phyloP scores from a whole-genome alignment of 1,284 basidiomycete genomes.

The Papiliotrema nemorosa region DNA sequence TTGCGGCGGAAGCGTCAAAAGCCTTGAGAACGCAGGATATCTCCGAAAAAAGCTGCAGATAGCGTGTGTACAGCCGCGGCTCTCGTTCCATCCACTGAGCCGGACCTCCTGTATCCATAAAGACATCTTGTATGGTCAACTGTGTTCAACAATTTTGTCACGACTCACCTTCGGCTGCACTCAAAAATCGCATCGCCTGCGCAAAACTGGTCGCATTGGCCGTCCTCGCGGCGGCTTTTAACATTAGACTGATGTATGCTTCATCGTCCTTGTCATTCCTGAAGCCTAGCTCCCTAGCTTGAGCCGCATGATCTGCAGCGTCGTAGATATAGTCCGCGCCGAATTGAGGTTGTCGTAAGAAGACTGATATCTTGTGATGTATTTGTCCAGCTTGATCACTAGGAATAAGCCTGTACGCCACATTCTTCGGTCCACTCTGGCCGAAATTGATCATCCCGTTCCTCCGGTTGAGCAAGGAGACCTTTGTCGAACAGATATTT shows the following conservation, averaged over 20 bases:
- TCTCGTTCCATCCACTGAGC: conserved; percentile 12
- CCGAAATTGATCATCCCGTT: conserved; percentile 25
- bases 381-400: conserved; percentile 9
- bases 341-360: conserved; percentile 15
- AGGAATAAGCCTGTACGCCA: conserved; percentile 29
- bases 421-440: conserved; percentile 37
- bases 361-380: conserved; percentile 21
- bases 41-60: conserved; percentile 17
- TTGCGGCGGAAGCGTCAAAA: conserved; percentile 14
- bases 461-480: conserved; percentile 10
- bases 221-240: conserved; percentile 17
- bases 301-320: conserved; percentile 29
- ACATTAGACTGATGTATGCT: conserved; percentile 14
- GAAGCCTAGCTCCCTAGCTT: conserved; percentile 8
- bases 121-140: conserved; percentile 13
- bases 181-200: conserved; percentile 17
- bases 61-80: conserved; percentile 16
- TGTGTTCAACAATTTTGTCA: too few species aligned
- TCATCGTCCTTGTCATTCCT: conserved; percentile 5
- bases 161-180: conserved; percentile 15
- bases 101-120: conserved; percentile 21
- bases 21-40: conserved; percentile 22
- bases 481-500: conserved; percentile 12
- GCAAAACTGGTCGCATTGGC: conserved; percentile 20
- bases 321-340: conserved; percentile 30